Evolutionary conservation across 2,329 filamentous ascomycete genomes (phyloP), one percentile per base, ranked within the genome.

Genomic region (Trichothecium sympodiale): DNA sequence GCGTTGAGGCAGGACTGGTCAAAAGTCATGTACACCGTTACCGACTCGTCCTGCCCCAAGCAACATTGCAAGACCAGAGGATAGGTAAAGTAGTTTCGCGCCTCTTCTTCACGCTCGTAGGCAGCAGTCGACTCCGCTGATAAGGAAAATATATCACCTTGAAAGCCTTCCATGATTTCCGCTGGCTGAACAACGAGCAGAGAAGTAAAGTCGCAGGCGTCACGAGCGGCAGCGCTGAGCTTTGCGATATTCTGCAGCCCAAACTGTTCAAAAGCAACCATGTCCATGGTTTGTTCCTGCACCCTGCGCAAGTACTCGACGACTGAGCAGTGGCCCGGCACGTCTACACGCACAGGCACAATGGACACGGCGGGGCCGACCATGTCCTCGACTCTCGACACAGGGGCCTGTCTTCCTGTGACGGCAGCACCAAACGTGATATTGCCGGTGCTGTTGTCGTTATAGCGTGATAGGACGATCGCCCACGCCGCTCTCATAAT

Each of bases 301-400:
- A 49, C 35, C 2, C 34, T 20, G n/a, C n/a, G n/a, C n/a, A n/a
- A n/a, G n/a, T n/a, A n/a, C n/a, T n/a, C n/a, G n/a, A n/a, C n/a
- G n/a, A n/a, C n/a, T n/a, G n/a, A n/a, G n/a, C n/a, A n/a, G n/a
- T n/a, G n/a, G n/a, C n/a, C n/a, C n/a, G n/a, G n/a, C 3, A 4
- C 8, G 3, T n/a, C n/a, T n/a, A 35, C 32, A 10, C 51, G 42
- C 2, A 53, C 34, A 7, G 54, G 54, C 0, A 58, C 41, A 4
- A 51, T 54, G 13, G 49, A 45, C 17, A 59, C 51, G 1, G 49
- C 49, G 3, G 55, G 52, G 2, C 52, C 52, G 66, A 41, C 28
- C 31, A 51, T 42, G 15, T 43, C 41, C 31, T 52, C 48, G n/a
- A 42, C 26, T 12, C 29, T 32, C 5, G 38, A 26, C 8, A 37